phyloP scores from a whole-genome alignment of 78 protist species.

The Goniomonas avonlea region DNA sequence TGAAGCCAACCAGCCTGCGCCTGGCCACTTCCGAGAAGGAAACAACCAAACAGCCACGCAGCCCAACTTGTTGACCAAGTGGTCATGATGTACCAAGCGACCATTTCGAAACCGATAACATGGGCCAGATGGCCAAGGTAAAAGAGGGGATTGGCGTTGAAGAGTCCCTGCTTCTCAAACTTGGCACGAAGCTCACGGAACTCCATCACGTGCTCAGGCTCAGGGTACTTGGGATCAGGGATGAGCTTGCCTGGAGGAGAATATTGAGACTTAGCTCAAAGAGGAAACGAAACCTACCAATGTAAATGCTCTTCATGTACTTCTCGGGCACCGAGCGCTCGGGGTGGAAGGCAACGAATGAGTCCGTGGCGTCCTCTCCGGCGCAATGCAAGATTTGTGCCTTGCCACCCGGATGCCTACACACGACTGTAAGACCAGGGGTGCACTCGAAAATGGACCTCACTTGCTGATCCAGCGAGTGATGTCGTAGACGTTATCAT shows the following conservation, averaged over 20 bases:
- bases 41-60: no score
- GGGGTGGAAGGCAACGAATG: neutral
- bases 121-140: neutral
- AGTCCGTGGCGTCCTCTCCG: constrained; percentile 12
- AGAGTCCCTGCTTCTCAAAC: neutral
- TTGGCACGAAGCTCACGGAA: neutral
- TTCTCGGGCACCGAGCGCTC: neutral
- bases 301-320: neutral
- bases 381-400: no score
- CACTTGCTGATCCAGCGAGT: no score
- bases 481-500: no score
- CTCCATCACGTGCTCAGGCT: neutral
- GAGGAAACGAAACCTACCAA: no score
- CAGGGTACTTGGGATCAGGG: neutral
- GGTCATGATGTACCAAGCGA: neutral
- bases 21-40: neutral
- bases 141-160: neutral
- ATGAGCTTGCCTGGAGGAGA: no score
- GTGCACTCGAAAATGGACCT: no score
- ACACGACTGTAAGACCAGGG: no score
- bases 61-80: neutral
- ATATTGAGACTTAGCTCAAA: no score
- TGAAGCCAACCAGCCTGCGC: constrained; percentile 22
- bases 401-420: no score
- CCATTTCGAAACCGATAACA: neutral